phyloP scores from a whole-genome alignment of 768 basidiomycete genomes.

The Rhizopogon sp. region DNA sequence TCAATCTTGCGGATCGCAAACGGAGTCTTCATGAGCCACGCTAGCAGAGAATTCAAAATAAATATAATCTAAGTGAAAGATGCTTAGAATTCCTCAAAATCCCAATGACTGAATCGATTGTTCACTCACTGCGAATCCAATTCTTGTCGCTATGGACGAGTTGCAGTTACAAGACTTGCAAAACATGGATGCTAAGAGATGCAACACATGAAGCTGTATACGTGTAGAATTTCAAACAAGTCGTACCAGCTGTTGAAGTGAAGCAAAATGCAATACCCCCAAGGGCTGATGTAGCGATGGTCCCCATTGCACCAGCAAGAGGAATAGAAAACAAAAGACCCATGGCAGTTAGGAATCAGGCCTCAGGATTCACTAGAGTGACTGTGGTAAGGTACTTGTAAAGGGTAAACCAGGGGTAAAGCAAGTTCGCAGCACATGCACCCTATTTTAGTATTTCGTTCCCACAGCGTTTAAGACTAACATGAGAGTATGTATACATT shows the following conservation, averaged over 20 bases:
- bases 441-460: neutral
- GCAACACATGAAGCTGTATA: conserved; percentile 3
- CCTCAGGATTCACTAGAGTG: neutral
- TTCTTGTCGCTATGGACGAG: conserved; percentile 94
- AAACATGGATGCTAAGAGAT: conserved; percentile 77
- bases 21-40: conserved; percentile 95
- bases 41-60: conserved; percentile 89
- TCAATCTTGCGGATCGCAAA: conserved; percentile 82
- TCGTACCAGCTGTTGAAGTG: conserved; percentile 76
- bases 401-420: too few species aligned
- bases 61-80: conserved; percentile 75
- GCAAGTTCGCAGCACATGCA: neutral
- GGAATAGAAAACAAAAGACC: conserved; percentile 73
- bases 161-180: conserved; percentile 99
- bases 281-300: conserved; percentile 79
- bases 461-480: neutral
- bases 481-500: too few species aligned
- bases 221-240: conserved; percentile 6
- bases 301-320: conserved; percentile 58
- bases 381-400: too few species aligned
- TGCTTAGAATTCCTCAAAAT: neutral
- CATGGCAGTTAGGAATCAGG: conserved; percentile 36
- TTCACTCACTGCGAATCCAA: conserved; percentile 81
- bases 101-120: too few species aligned
- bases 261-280: conserved; percentile 82